Evolutionary conservation across 139 green algal species (phyloP).

Genomic region (Spirogloea muscicola): DNA sequence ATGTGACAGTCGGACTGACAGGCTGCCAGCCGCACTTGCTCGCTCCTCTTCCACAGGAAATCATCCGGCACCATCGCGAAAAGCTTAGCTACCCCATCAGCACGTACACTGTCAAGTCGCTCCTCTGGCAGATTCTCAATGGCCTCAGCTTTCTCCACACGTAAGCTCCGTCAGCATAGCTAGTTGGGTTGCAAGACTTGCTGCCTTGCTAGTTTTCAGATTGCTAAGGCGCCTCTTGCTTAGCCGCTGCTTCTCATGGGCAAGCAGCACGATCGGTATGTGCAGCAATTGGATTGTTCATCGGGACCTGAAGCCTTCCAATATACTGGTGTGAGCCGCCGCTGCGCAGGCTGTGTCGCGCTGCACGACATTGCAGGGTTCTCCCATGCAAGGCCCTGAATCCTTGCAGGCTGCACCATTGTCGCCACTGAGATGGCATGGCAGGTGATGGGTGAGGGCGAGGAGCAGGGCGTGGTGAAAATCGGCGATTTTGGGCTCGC

Average conservation of each 20-base stretch:
- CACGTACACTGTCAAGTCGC: slow-evolving; percentile 49
- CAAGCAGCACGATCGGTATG: too few species aligned
- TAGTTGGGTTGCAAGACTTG: neutral
- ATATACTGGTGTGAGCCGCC: slow-evolving; percentile 45
- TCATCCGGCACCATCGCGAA: slow-evolving; percentile 50
- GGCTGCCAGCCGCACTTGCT: neutral
- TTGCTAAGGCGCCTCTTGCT: too few species aligned
- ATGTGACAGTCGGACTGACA: too few species aligned
- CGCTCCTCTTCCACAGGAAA: neutral
- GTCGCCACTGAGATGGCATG: too few species aligned
- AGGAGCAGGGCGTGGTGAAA: slow-evolving; percentile 53
- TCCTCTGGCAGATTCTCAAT: slow-evolving; percentile 53
- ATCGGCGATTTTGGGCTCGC: slow-evolving; percentile 58
- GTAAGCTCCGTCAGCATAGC: neutral
- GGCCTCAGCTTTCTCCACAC: slow-evolving; percentile 53
- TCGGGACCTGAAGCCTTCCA: slow-evolving; percentile 56
- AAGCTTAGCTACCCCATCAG: slow-evolving; percentile 10
- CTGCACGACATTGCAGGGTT: too few species aligned
- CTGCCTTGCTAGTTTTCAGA: too few species aligned
- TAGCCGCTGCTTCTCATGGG: too few species aligned
- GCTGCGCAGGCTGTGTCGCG: too few species aligned
- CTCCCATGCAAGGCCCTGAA: too few species aligned
- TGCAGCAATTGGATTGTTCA: slow-evolving; percentile 57
- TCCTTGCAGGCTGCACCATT: too few species aligned
- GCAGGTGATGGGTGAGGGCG: slow-evolving; percentile 46